A percentile compares a stretch with the other conserved stretches of the same genome.
These are phyloP conservation scores for Rosellinia necatrix DNA, from an alignment of 2,329 filamentous ascomycete species.

Conservation along the genomic window DNA sequence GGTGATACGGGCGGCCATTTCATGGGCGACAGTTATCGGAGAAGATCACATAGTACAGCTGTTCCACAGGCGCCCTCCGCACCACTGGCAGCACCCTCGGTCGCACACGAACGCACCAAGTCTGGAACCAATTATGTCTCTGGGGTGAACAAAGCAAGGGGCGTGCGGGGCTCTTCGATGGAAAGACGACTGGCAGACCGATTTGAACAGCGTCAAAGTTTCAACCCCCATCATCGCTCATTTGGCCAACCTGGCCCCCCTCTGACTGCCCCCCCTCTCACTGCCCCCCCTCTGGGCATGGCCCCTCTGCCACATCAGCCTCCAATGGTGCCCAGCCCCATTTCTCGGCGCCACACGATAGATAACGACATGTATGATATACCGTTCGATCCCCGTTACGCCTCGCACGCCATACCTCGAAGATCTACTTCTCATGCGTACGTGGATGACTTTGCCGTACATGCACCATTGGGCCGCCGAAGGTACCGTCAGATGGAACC, in stretches of 20 bases:
- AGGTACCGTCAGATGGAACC: conserved; percentile 33
- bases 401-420: conserved; percentile 38
- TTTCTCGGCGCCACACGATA: conserved; percentile 47
- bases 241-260: conserved; percentile 36
- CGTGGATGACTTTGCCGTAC: conserved; percentile 34
- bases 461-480: conserved; percentile 30
- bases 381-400: conserved; percentile 38
- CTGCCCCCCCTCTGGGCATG: conserved; percentile 37
- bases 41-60: conserved; percentile 44
- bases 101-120: conserved; percentile 44
- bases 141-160: conserved; percentile 50
- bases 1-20: conserved; percentile 62
- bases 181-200: conserved; percentile 57
- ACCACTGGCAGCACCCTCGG: conserved; percentile 34
- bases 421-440: conserved; percentile 34
- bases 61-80: conserved; percentile 42
- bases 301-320: conserved; percentile 37
- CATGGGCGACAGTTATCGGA: conserved; percentile 64
- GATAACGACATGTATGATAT: conserved; percentile 48
- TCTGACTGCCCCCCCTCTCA: conserved; percentile 35
- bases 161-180: conserved; percentile 48
- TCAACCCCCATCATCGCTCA: conserved; percentile 34
- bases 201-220: conserved; percentile 49
- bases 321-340: conserved; percentile 36
- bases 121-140: conserved; percentile 49